phyloP scores from a whole-genome alignment of 78 protist genomes.

The Dictyostelium discoideum region DNA sequence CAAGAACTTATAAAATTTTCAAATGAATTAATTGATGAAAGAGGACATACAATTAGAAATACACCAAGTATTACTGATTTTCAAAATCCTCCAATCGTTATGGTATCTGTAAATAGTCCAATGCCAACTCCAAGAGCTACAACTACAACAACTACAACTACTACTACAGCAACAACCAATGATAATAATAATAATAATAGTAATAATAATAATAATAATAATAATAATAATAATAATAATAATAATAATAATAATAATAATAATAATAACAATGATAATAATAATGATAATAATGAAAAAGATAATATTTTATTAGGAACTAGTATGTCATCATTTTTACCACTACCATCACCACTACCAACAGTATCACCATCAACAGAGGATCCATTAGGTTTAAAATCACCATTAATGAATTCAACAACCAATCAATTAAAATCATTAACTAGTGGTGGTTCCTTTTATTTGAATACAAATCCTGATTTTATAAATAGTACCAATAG shows the following conservation, averaged over 20 bases:
- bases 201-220: neutral
- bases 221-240: neutral
- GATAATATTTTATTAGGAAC: neutral
- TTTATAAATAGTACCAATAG: neutral
- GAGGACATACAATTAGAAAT: neutral
- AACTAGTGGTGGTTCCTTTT: neutral
- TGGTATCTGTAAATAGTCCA: neutral
- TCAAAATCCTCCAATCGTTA: neutral
- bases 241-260: too few species aligned
- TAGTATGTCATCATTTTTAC: neutral
- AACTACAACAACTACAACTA: neutral
- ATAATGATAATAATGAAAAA: neutral
- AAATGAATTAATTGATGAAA: neutral
- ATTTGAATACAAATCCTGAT: neutral
- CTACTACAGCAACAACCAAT: neutral
- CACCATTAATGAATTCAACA: neutral
- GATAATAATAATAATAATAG: neutral
- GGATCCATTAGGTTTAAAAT: neutral
- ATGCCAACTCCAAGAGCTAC: neutral
- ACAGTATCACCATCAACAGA: neutral
- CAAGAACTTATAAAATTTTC: slow-evolving; percentile 18
- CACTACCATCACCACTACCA: neutral
- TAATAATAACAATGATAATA: too few species aligned
- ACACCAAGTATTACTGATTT: neutral
- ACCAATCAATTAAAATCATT: slow-evolving; percentile 3